A percentile compares a stretch with the other conserved stretches of the same genome.
Conservation (phyloP, 345 rosid species). For the Stellera chamaejasme region DNA sequence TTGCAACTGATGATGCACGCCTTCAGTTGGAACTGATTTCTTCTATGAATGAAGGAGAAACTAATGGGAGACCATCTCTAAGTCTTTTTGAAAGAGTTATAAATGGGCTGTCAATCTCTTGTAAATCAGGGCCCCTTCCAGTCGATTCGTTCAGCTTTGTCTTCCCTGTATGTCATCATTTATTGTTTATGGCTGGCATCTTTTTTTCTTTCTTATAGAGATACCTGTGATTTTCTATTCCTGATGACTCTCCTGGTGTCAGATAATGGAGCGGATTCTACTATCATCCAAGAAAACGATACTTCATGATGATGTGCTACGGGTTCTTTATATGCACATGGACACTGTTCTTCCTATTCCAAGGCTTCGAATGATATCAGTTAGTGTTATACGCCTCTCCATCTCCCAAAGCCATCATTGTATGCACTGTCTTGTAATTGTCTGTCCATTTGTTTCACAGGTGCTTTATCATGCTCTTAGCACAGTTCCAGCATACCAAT, state of each 20-base stretch:
- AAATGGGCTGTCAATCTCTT: constrained; percentile 56
- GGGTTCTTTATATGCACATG: constrained; percentile 72
- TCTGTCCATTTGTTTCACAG: constrained; percentile 32
- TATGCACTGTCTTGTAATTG: background rate
- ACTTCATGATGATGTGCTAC: constrained; percentile 83
- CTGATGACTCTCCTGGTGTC: constrained; percentile 14
- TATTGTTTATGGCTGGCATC: constrained; percentile 1
- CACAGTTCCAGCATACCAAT: constrained; percentile 81
- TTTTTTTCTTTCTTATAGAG: background rate
- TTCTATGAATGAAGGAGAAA: constrained; percentile 38
- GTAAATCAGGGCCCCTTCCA: constrained; percentile 91
- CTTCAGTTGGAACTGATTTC: constrained; percentile 43
- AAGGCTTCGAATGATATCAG: constrained; percentile 90
- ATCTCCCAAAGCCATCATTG: background rate
- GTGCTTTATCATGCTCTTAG: constrained; percentile 86
- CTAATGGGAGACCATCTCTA: constrained; percentile 33
- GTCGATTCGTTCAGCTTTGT: constrained; percentile 90
- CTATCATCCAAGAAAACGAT: constrained; percentile 66
- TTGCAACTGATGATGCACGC: constrained; percentile 47
- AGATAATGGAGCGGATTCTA: constrained; percentile 90
- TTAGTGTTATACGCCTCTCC: constrained; percentile 25
- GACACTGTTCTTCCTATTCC: constrained; percentile 94
- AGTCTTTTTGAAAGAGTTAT: constrained; percentile 82
- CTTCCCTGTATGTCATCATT: constrained; percentile 60
- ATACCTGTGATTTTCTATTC: constrained; percentile 10